These are phyloP conservation scores for Xylariaceae sp. DNA, from an alignment of 2,329 filamentous ascomycete species.

Conservation along the genomic window DNA sequence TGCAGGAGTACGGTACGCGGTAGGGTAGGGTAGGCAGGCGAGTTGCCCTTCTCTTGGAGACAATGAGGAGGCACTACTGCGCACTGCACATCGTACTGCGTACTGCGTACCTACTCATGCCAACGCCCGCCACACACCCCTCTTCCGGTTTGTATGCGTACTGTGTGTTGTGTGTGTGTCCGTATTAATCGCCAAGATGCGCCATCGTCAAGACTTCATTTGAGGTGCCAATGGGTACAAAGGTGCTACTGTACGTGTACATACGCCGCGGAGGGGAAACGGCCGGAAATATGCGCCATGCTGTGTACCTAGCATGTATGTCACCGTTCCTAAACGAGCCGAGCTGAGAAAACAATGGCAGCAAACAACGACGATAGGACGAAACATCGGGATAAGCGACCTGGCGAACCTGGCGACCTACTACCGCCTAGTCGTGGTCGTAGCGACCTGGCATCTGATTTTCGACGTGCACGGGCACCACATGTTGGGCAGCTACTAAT, in stretches of 20 bases:
- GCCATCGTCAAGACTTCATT: slow-evolving; percentile 21
- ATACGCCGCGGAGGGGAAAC: slow-evolving; percentile 21
- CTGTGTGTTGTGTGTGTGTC: slow-evolving; percentile 19
- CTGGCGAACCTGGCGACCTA: background rate
- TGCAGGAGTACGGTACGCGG: background rate
- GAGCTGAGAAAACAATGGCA: slow-evolving; percentile 16
- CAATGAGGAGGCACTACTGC: slow-evolving; percentile 10
- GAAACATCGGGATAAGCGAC: background rate
- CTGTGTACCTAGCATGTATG: slow-evolving; percentile 7
- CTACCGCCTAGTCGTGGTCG: too few relatives aligned
- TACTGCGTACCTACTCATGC: background rate
- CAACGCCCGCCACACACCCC: slow-evolving; percentile 16
- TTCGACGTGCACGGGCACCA: background rate
- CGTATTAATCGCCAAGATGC: slow-evolving; percentile 29
- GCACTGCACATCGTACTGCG: too few relatives aligned
- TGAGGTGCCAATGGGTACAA: slow-evolving; percentile 19
- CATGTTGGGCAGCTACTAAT: background rate
- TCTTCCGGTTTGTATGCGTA: slow-evolving; percentile 18
- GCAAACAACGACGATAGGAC: slow-evolving; percentile 18
- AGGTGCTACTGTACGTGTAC: slow-evolving; percentile 1
- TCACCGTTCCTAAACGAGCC: slow-evolving; percentile 19
- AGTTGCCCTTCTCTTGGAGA: slow-evolving; percentile 21
- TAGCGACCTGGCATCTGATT: background rate
- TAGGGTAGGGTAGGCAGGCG: slow-evolving; percentile 2
- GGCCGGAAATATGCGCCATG: slow-evolving; percentile 22